These are phyloP conservation scores for Pterocarpus santalinus DNA, from an alignment of 306 rosid species.

Conservation along the genomic window DNA sequence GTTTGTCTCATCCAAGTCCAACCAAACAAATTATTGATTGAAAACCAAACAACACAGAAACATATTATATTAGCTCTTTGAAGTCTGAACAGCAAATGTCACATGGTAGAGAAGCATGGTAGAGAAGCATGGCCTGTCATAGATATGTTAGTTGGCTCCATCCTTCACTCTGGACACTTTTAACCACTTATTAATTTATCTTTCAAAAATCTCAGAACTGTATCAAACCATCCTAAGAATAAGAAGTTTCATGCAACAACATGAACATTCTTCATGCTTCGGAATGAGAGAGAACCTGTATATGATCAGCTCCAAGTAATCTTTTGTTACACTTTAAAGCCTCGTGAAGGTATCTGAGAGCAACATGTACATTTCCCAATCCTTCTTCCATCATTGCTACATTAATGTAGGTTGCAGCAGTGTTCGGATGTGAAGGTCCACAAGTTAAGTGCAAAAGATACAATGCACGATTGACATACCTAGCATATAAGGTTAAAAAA, in stretches of 20 bases:
- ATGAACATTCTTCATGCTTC: slow-evolving; percentile 10
- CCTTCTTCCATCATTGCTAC: slow-evolving; percentile 99
- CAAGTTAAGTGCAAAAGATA: slow-evolving; percentile 95
- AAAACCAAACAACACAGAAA: not conserved
- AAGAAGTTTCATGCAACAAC: slow-evolving; percentile 38
- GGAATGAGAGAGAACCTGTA: slow-evolving; percentile 72
- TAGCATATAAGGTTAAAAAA: slow-evolving; percentile 29
- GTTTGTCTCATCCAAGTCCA: slow-evolving; percentile 3
- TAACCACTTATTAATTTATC: not conserved
- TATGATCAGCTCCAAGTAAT: slow-evolving; percentile 97
- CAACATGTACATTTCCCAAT: slow-evolving; percentile 95
- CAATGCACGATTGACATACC: slow-evolving; percentile 96
- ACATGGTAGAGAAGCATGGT: not conserved
- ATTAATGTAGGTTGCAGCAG: slow-evolving; percentile 97
- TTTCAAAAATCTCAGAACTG: slow-evolving; percentile 20
- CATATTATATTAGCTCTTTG: not conserved
- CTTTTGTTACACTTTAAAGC: slow-evolving; percentile 97
- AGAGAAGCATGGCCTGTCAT: not conserved
- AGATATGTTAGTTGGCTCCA: not conserved
- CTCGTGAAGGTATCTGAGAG: slow-evolving; percentile 96
- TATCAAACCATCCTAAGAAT: slow-evolving; percentile 11
- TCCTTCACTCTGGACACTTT: not conserved
- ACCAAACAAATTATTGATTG: not conserved
- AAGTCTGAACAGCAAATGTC: not conserved
- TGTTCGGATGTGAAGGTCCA: slow-evolving; percentile 99